Evolutionary conservation across 805 yeast species (phyloP), one percentile per base, ranked within the genome.

Genomic region (Teunomyces stri): DNA sequence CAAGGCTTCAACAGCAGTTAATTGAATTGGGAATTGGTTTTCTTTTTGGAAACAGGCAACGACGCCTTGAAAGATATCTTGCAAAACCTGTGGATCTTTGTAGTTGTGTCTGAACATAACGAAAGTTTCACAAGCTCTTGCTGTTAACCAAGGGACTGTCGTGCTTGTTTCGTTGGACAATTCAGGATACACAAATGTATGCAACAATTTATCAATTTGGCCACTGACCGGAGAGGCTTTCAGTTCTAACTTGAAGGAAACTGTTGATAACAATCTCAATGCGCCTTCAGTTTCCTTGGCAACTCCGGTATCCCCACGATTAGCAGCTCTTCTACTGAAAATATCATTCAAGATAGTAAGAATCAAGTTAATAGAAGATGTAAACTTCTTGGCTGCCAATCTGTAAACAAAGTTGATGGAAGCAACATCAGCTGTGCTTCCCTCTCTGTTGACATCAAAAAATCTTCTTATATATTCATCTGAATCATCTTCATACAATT

Each of bases 1-100:
- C 56, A 79, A 68, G 1, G 82, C 81, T 60, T 78, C 82, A 9
- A 78, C 76, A 10, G 80, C 75, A 20, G 79, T 77, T 43, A 79
- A 62, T 56, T 75, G 75, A 38, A 80, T 58, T 1, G 83, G 81
- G 44, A 78, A 67, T 21, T 79, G 79, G 11, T 65, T 71, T 22
- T 70, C 66, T 20, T 57, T 60, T 51, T 64, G 72, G 59, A 72
- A 72, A 52, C 77, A 72, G 27, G 48, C 50, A 34, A 67, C 68
- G n/a, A 73, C 62, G 4, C 69, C 75, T 44, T 65, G 69, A 61
- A 72, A 72, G 15, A 73, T 64, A 36, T 71, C 70, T 52, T 69
- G 67, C 48, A 72, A 64, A 3, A 69, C 63, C 37, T 57, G 53
- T 29, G 59, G 61, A 49, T 72, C 74, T 15, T 55, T 51, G 52